A percentile compares a stretch with the other conserved stretches of the same genome.
Conservation (phyloP, 305 asterid genomes). For the Solanum hybrid region DNA sequence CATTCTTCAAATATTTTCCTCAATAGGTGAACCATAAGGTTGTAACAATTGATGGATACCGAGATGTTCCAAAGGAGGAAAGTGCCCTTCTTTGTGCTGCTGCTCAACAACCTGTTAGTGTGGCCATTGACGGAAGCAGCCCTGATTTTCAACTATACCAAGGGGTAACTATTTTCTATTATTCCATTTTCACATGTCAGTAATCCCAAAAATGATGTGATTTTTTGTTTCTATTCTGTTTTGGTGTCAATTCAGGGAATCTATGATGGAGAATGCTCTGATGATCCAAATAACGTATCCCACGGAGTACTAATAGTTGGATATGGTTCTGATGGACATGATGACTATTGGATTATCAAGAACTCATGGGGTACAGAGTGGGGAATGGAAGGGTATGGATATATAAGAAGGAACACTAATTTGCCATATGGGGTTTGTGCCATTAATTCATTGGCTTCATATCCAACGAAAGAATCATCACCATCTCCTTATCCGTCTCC, state of each 20-base stretch:
- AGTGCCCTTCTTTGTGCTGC: slow-evolving; percentile 25
- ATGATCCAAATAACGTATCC: slow-evolving; percentile 8
- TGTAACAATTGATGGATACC: slow-evolving; percentile 23
- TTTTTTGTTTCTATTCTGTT: background rate
- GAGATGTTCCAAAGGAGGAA: slow-evolving; percentile 19
- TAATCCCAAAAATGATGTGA: background rate
- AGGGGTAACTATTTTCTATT: slow-evolving; percentile 10
- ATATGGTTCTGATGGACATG: slow-evolving; percentile 16
- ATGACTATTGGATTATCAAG: slow-evolving; percentile 27
- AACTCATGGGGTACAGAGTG: slow-evolving; percentile 24
- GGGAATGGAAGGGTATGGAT: slow-evolving; percentile 25
- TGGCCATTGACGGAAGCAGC: slow-evolving; percentile 21
- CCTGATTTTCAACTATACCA: slow-evolving; percentile 26
- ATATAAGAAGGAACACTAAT: slow-evolving; percentile 13
- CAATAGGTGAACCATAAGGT: slow-evolving; percentile 11
- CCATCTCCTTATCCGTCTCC: slow-evolving; percentile 3
- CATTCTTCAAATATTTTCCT: background rate
- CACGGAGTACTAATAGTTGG: slow-evolving; percentile 24
- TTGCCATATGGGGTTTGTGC: slow-evolving; percentile 22
- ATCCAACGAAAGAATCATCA: slow-evolving; percentile 12
- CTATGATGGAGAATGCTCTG: slow-evolving; percentile 24
- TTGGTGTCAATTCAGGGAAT: slow-evolving; percentile 12
- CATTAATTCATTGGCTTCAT: slow-evolving; percentile 28
- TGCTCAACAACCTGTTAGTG: slow-evolving; percentile 25
- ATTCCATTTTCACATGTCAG: background rate